A percentile compares a stretch with the other conserved stretches of the same genome.
phyloP scores from a whole-genome alignment of 768 basidiomycete genomes.

The Boletus rubroflammeus region DNA sequence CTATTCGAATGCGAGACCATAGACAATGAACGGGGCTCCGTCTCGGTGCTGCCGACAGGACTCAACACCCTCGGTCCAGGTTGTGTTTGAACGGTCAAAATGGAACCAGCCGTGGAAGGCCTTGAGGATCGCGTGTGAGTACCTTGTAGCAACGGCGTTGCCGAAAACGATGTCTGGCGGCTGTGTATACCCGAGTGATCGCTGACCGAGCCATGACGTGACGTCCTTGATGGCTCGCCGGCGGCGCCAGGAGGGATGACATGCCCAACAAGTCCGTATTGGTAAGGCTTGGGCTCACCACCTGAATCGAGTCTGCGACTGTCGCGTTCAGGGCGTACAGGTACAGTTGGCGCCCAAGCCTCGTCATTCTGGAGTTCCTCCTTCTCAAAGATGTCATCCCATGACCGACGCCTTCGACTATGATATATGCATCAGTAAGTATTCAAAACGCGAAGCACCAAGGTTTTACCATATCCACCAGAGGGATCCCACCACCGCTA shows the following conservation, averaged over 20 bases:
- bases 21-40: constrained; percentile 21
- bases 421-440: constrained; percentile 6
- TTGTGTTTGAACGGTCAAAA: constrained; percentile 30
- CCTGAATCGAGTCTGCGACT: constrained; percentile 28
- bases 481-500: constrained; percentile 41
- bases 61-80: constrained; percentile 7
- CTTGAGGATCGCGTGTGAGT: constrained; percentile 28
- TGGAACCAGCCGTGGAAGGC: constrained; percentile 44
- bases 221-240: constrained; percentile 33
- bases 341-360: constrained; percentile 13
- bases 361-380: constrained; percentile 31
- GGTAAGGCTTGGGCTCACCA: constrained; percentile 53
- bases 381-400: constrained; percentile 52
- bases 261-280: constrained; percentile 60
- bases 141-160: constrained; percentile 22
- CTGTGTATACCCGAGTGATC: constrained; percentile 21
- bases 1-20: constrained; percentile 17
- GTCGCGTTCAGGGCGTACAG: constrained; percentile 20
- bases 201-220: constrained; percentile 25
- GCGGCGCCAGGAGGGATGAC: constrained; percentile 28
- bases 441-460: constrained; percentile 3
- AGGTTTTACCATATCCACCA: constrained; percentile 50
- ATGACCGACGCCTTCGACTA: constrained; percentile 44
- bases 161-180: constrained; percentile 26
- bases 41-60: constrained; percentile 1